Base-by-base conservation (phyloP, 2,329 filamentous ascomycete genomes). In the Aspergillus novofumigatus region DNA sequence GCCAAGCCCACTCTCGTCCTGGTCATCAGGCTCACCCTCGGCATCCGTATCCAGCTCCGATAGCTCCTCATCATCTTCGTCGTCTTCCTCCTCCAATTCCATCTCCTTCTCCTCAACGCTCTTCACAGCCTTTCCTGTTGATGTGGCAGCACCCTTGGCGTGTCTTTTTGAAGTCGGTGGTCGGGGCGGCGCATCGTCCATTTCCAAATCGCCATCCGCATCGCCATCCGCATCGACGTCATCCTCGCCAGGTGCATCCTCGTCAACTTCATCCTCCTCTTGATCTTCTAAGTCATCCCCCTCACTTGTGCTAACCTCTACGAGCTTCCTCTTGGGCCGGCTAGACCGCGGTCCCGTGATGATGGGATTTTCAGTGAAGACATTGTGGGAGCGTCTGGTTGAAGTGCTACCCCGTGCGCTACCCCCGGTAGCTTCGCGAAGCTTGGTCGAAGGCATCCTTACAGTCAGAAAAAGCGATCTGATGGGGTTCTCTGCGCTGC, bases 261-360 rank as follows among this genome's bases (percentile, higher is more conserved):
- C 74, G 35, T 79, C 78, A 14, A 72, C 72, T 49, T 72, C 72
- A 53, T 75, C 73, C 56, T 73, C 72, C 52, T 75, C 76, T 54
- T 75, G 73, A 26, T 77, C 75, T 14, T 80, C 78, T 1, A 78
- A 72, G 10, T 80, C 78, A 7, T 81, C 75, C 23, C 83, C 78
- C 8, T 78, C 80, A 42, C 74, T 73, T n/a, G 77, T 76, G 20
- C 76, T 72, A 20, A 74, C 69, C 53, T 80, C 77, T 9, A 76
- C 76, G 11, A 75, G 71, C 45, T 75, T 78, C 60, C 74, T 78
- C 35, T 77, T 77, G 45, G 57, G 74, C 61, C 78, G 73, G 65
- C 76, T 79, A 52, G 76, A 72, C 62, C 78, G 74, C 4, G 77
- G 77, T 11, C 75, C 77, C 28, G 72, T 75, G 17, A 80, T 62